Conservation (phyloP, 768 basidiomycete species). For the Mycena maculata region DNA sequence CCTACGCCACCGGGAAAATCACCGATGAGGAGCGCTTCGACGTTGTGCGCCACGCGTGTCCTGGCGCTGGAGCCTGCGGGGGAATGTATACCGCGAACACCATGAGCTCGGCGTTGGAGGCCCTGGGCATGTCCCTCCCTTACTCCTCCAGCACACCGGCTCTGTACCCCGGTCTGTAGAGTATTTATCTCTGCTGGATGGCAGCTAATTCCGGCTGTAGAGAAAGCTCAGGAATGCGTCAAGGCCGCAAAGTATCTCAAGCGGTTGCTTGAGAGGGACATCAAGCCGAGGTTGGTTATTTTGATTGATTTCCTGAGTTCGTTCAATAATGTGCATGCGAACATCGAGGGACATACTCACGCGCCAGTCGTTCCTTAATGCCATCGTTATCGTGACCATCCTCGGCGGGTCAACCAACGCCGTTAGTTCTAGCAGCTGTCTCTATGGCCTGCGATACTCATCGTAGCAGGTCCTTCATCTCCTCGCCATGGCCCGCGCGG, state of each 20-base stretch:
- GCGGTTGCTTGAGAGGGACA: conserved; percentile 76
- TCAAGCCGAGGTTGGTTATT: conserved; percentile 75
- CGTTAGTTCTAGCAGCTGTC: conserved; percentile 51
- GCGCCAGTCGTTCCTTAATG: conserved; percentile 82
- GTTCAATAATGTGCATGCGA: too few relatives aligned
- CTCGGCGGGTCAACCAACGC: conserved; percentile 92
- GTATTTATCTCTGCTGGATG: neutral
- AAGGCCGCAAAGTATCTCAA: conserved; percentile 83
- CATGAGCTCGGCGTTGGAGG: conserved; percentile 88
- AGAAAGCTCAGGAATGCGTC: conserved; percentile 86
- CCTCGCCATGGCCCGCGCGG: conserved; percentile 86
- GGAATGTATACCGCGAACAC: conserved; percentile 95
- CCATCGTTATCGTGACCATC: conserved; percentile 81
- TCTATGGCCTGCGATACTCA: neutral
- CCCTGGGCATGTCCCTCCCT: conserved; percentile 86
- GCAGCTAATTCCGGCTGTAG: conserved; percentile 49
- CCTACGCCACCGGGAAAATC: conserved; percentile 81
- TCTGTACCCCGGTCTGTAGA: conserved; percentile 66
- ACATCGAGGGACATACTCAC: conserved; percentile 70
- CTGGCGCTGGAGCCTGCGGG: conserved; percentile 86
- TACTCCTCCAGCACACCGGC: conserved; percentile 87
- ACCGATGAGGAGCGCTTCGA: conserved; percentile 85
- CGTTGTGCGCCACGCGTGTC: conserved; percentile 87
- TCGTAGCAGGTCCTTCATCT: conserved; percentile 77
- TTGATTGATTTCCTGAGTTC: neutral